phyloP scores from a whole-genome alignment of 768 basidiomycete species.

The Tulasnella sp. region DNA sequence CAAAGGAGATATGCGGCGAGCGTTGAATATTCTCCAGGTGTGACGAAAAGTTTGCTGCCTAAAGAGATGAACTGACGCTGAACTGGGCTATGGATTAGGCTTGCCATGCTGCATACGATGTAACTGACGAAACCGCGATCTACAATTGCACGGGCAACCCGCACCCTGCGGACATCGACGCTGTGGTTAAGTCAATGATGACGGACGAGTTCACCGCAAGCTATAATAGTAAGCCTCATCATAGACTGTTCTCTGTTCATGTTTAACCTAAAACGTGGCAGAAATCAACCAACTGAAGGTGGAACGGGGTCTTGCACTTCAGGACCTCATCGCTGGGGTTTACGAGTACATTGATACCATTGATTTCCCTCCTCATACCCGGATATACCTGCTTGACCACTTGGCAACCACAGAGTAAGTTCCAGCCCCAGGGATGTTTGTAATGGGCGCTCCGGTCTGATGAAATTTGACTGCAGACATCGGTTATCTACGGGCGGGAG shows the following conservation, averaged over 20 bases:
- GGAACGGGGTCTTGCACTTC: conserved; percentile 89
- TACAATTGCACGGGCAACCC: conserved; percentile 98
- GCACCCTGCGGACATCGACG: conserved; percentile 90
- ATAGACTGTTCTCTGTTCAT: background rate
- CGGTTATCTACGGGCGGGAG: conserved; percentile 86
- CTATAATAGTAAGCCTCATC: conserved; percentile 59
- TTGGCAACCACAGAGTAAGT: conserved; percentile 93
- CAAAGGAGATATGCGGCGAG: conserved; percentile 95
- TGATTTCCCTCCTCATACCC: conserved; percentile 78
- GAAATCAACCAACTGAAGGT: conserved; percentile 84
- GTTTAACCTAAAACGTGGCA: conserved; percentile 35
- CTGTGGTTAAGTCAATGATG: conserved; percentile 92
- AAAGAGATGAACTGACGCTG: background rate
- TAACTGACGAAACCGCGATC: conserved; percentile 81
- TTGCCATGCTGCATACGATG: conserved; percentile 94
- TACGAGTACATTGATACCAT: conserved; percentile 87
- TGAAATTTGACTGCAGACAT: conserved; percentile 50
- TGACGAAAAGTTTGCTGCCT: background rate
- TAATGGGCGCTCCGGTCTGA: background rate
- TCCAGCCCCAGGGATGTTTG: background rate
- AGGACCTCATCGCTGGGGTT: conserved; percentile 87
- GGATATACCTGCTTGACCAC: conserved; percentile 87
- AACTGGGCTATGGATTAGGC: conserved; percentile 46
- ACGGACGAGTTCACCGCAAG: conserved; percentile 91
- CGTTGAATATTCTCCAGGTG: conserved; percentile 86